Base-by-base conservation (phyloP, 371 early-diverging fungal species). In the Actinomortierella ambigua region DNA sequence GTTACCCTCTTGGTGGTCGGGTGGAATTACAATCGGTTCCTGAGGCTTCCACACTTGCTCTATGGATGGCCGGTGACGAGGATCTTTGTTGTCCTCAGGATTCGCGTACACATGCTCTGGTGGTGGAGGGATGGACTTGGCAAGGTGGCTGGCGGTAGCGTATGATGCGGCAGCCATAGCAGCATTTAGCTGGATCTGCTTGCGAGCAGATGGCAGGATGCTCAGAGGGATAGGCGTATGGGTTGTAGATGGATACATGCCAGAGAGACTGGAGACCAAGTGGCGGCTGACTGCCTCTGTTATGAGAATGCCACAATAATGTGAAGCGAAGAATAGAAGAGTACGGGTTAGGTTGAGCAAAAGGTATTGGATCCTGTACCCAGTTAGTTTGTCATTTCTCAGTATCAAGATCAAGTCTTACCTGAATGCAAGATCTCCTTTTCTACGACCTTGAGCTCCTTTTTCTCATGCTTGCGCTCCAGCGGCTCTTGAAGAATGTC, bases 341-440 rank as follows among this genome's bases (percentile, higher is more conserved):
- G 34, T 11, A 11, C 34, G 11, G 11, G 34, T 6, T 34, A 34
- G 34, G 34, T 34, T 34, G n/a, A n/a, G n/a, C n/a, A n/a, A n/a
- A n/a, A n/a, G n/a, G n/a, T n/a, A n/a, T n/a, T n/a, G n/a, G n/a
- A n/a, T n/a, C n/a, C n/a, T n/a, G n/a, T n/a, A n/a, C n/a, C n/a
- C n/a, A n/a, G 34, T 34, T 34, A 34, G 34, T 34, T 6, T 34
- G 34, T 11, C 4, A 34, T 6, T 34, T 6, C 34, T n/a, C n/a
- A n/a, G n/a, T n/a, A n/a, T n/a, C n/a, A n/a, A n/a, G n/a, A n/a
- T 34, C 34, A 34, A 6, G 34, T 34, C 34, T 60, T 57, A 65
- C 71, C 65, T 23, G 71, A 65, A 3, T 48, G 58, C 27, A 70
- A 13, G 49, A 70, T 70, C 55, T 70, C 71, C 41, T 52, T 50